Base-by-base conservation (phyloP, 148 eudicot genomes). In the Heliosperma pusillum region DNA sequence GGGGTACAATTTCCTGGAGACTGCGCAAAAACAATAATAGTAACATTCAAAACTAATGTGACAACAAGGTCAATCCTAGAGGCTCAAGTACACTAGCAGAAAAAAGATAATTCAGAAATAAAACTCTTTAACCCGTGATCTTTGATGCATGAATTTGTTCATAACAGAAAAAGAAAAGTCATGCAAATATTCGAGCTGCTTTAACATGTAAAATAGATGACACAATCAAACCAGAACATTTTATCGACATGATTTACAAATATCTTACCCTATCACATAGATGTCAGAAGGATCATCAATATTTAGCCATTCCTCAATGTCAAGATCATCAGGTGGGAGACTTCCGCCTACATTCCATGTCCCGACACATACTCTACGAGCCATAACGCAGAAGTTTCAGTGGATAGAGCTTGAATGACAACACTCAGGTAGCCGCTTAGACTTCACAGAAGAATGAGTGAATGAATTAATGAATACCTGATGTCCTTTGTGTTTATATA, bases 271-370 rank as follows among this genome's bases (percentile, higher is more conserved):
- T 36, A 95, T 74, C n/a, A 95, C 97, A 80, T 95, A 95, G 17
- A 95, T 79, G 70, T 95, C 99, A 80, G 94, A 88, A 78, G 99
- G 97, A 45, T 88, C 86, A 69, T 71, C 80, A 75, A 82, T 64
- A 74, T 88, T 89, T 66, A 95, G 75, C 99, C 99, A 95, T 68
- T 83, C 88, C 61, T 86, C 96, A 80, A 92, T 84, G 61, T 89
- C 91, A n/a, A 92, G 80, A 70, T 95, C 92, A 70, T 89, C 90
- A n/a, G 96, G 88, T 55, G 99, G 99, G 73, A 75, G 72, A 82
- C 74, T 82, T 75, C 97, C 99, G 16, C 87, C 97, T 74, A 89
- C 92, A 83, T 95, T 95, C 99, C 99, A 95, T 63, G 99, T 95
- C 80, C 88, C 91, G 73, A 76, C 96, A 62, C 94, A 88, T 81